These are phyloP conservation scores for Ophiostoma sp. DNA, from an alignment of 2,329 filamentous ascomycete species.

Conservation along the genomic window DNA sequence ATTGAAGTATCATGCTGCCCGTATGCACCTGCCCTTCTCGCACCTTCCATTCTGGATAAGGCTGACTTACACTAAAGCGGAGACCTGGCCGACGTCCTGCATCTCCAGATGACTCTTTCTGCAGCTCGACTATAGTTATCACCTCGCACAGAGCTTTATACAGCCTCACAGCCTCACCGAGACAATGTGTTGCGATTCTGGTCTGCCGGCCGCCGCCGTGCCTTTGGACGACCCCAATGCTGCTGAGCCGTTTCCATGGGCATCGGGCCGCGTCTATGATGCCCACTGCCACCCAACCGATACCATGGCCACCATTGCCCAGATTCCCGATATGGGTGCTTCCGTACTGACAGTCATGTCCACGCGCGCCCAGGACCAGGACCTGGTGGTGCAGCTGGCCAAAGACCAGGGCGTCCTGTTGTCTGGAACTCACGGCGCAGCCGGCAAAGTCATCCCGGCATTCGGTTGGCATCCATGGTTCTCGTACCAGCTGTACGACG, in stretches of 20 bases:
- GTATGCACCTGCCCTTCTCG: neutral
- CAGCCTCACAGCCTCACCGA: neutral
- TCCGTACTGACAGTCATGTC: conserved; percentile 68
- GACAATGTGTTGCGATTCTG: conserved; percentile 2
- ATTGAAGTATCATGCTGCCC: no score
- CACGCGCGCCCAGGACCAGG: conserved; percentile 68
- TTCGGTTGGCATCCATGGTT: conserved; percentile 91
- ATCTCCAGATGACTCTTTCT: conserved; percentile 1
- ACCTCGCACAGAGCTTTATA: neutral
- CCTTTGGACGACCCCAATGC: conserved; percentile 25
- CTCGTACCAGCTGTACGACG: conserved; percentile 67
- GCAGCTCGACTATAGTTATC: neutral
- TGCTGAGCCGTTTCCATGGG: conserved; percentile 58
- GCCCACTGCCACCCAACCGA: conserved; percentile 84
- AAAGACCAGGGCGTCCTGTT: conserved; percentile 51
- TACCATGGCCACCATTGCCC: conserved; percentile 57
- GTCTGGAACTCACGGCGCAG: conserved; percentile 65
- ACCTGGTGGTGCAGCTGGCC: conserved; percentile 61
- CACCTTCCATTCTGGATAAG: neutral
- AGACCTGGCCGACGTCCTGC: neutral
- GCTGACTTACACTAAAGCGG: conserved; percentile 4
- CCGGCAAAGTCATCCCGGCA: conserved; percentile 39
- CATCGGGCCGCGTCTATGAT: conserved; percentile 61
- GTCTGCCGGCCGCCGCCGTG: conserved; percentile 3
- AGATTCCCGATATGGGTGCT: conserved; percentile 61